Base-by-base conservation (phyloP, 805 yeast genomes). In the Ogataea polymorpha region DNA sequence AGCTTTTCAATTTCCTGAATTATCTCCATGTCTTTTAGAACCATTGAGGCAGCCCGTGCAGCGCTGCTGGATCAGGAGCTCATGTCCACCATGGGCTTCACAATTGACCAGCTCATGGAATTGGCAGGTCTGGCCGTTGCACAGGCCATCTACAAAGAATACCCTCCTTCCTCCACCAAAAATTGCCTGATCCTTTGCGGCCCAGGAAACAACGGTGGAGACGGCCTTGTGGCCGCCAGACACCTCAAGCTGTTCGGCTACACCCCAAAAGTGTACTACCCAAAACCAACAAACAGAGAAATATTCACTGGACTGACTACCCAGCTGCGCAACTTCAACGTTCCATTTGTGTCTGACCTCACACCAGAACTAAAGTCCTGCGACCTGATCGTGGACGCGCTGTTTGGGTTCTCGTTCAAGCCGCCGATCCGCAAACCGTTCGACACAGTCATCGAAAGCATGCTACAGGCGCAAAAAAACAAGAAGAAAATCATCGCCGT, bases 141-240 rank as follows among this genome's bases (percentile, higher is more conserved):
- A 5, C 86, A 88, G 54, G 86, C 95, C 1, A 74, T 90, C 3
- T 79, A 77, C 55, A 74, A 71, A 36, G 71, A 80, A 25, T 86
- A 75, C 50, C 95, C 95, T 2, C 80, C 80, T 1, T 17, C 40
- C 3, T 41, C 58, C 10, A 32, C 56, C 18, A 62, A 67, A 27
- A 66, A 62, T 9, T 81, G 89, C 1, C 65, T 90, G 30, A 74
- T 93, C 1, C 68, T 93, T 5, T 88, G 82, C 9, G 99, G 99
- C 0, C 98, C 98, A 0, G 99, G 99, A 1, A 93, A 93, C 57
- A 93, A 93, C 57, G 91, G 96, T 2, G 99, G 98, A 2, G 99
- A 93, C 64, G 99, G 98, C 0, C 67, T 93, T 11, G 99, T 93
- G 2, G 95, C 96, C 21, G 96, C 97, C 1, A 72, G 99, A 31